Conservation (phyloP, 352 stramenopile species). For the Phytopythium boreale region DNA sequence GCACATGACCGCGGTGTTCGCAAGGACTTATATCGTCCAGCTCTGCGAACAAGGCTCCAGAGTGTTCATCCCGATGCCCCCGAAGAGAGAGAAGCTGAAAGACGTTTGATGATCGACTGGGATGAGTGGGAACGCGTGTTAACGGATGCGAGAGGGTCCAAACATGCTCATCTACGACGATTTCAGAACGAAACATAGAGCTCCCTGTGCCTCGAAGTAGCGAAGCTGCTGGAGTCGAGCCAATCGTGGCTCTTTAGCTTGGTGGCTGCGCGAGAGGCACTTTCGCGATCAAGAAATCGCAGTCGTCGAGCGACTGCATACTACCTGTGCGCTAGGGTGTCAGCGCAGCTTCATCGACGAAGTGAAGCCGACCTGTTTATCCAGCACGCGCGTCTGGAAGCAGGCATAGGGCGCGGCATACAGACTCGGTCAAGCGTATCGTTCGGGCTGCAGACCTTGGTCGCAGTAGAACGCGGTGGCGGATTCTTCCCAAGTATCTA, state of each 20-base stretch:
- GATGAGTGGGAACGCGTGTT: background rate
- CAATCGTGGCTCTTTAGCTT: conserved; percentile 33
- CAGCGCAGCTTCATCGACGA: conserved; percentile 18
- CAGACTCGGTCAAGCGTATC: conserved; percentile 1
- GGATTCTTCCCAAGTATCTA: conserved; percentile 27
- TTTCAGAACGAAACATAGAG: conserved; percentile 39
- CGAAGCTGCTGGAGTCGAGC: conserved; percentile 30
- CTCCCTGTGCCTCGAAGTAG: conserved; percentile 32
- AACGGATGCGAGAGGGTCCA: background rate
- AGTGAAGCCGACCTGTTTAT: conserved; percentile 18
- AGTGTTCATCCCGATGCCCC: background rate
- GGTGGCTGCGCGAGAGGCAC: conserved; percentile 18
- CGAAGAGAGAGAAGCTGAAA: conserved; percentile 8
- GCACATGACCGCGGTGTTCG: conserved; percentile 30
- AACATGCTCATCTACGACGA: background rate
- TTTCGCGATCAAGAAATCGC: conserved; percentile 24
- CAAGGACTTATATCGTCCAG: conserved; percentile 14
- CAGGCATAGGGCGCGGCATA: background rate
- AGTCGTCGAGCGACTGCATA: conserved; percentile 18
- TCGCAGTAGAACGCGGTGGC: conserved; percentile 26
- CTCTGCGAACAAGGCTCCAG: conserved; percentile 20
- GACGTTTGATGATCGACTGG: conserved; percentile 7
- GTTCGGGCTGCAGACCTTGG: conserved; percentile 22
- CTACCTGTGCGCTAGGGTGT: conserved; percentile 26
- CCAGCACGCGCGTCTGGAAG: conserved; percentile 32